phyloP scores from a whole-genome alignment of 495 filamentous ascomycete species.

The Penicillium lividum region DNA sequence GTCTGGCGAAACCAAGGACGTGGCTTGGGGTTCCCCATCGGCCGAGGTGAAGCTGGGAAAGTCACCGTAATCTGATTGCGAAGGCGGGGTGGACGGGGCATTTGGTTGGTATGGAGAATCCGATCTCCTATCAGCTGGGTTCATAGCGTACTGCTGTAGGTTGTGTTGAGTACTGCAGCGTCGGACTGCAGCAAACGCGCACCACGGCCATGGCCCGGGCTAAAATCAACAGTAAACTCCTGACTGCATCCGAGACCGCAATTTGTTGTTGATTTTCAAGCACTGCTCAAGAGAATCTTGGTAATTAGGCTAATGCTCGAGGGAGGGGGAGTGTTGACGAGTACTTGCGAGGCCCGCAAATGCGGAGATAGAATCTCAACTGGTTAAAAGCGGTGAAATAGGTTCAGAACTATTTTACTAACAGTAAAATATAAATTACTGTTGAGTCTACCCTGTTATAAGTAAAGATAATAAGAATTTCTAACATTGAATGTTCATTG shows the following conservation, averaged over 20 bases:
- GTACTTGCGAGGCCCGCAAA: not conserved
- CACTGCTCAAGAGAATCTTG: not conserved
- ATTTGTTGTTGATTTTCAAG: not conserved
- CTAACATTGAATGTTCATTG: not conserved
- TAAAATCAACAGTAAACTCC: not conserved
- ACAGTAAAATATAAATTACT: no score
- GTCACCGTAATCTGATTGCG: slow-evolving; percentile 48
- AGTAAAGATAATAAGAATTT: not conserved
- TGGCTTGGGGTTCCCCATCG: slow-evolving; percentile 18
- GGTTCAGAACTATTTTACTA: not conserved
- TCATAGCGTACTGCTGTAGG: slow-evolving; percentile 1
- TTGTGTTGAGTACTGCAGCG: not conserved
- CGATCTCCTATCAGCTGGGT: not conserved
- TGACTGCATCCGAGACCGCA: not conserved
- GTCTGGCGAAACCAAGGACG: not conserved
- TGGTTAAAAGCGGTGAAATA: slow-evolving; percentile 3
- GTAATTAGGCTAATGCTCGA: not conserved
- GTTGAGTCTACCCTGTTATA: not conserved
- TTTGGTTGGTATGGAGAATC: not conserved
- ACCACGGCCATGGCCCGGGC: not conserved
- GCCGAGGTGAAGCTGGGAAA: slow-evolving; percentile 42
- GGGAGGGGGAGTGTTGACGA: not conserved
- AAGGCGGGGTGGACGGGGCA: slow-evolving; percentile 2
- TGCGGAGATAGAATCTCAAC: not conserved
- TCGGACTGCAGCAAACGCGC: slow-evolving; percentile 2